Conservation (phyloP, 192 early-diverging fungal species). For the Thoreauomyces humboldtii region DNA sequence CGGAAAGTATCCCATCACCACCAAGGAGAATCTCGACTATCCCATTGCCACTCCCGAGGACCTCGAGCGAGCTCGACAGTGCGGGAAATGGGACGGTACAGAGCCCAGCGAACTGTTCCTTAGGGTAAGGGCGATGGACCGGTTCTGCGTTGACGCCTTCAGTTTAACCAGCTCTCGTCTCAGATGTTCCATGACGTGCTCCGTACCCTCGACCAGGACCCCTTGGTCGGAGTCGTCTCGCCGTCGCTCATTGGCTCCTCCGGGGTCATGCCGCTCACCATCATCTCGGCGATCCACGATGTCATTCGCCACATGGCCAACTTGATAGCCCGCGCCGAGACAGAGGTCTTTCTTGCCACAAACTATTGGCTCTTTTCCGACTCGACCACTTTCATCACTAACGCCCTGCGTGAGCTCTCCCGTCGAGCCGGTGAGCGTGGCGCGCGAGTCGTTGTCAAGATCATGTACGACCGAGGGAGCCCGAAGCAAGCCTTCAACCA, state of each 20-base stretch:
- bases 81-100: background rate
- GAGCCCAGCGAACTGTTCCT: background rate
- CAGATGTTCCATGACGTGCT: background rate
- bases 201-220: background rate
- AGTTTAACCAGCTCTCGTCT: too few species aligned
- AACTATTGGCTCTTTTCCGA: background rate
- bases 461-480: background rate
- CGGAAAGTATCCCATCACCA: background rate
- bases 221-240: background rate
- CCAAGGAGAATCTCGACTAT: background rate
- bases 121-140: too few species aligned
- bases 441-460: background rate
- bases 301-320: background rate
- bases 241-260: background rate
- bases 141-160: too few species aligned
- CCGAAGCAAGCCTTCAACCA: background rate
- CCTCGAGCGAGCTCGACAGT: background rate
- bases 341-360: background rate
- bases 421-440: background rate
- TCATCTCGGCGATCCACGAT: background rate
- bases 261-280: background rate
- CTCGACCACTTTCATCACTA: background rate
- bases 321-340: background rate
- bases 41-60: background rate
- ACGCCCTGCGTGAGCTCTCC: slow-evolving; percentile 1